Evolutionary conservation across 805 yeast species (phyloP), one percentile per base, ranked within the genome.

Genomic region (Pichia insulana): DNA sequence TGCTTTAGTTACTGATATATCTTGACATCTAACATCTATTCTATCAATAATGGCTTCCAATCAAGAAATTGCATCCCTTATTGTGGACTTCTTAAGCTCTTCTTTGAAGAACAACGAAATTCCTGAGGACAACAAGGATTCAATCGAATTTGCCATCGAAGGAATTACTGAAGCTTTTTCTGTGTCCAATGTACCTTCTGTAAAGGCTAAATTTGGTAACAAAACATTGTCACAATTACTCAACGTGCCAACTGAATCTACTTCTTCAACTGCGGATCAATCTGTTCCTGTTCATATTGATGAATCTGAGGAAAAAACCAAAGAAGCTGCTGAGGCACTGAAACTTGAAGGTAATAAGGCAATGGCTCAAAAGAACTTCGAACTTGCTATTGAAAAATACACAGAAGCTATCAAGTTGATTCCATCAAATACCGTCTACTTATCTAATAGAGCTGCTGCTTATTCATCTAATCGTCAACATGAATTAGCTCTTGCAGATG

Each of bases 371-470:
- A 80, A 71, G 56, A 77, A 88, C 52, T 90, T 74, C 57, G 69
- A 68, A 13, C 68, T 62, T 31, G 97, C 98, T 4, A 71, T 87
- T 41, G 74, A 71, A 19, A 77, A 80, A 51, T 92, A 92, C 64
- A 74, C 95, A 7, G 78, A 76, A 42, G 97, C 97, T 10, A 76
- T 92, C 52, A 76, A 65, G 19, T 63, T 80, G 47, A 70, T 78
- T 50, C 78, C 88, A 42, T 62, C 71, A 15, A 88, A 87, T 60
- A 88, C 89, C 15, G 85, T 92, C 17, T 92, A 81, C 63, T 76
- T 74, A 48, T 88, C 97, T 30, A 92, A 92, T 67, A 79, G 98
- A 58, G 97, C 98, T 12, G 98, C 98, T 34, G 97, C 97, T 3
- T 79, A 84, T 64, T 83, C 95, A 10, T 85, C 96, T 6, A 56